Conservation (phyloP, 1,284 basidiomycete species). For the Singerocomus inundabilis region DNA sequence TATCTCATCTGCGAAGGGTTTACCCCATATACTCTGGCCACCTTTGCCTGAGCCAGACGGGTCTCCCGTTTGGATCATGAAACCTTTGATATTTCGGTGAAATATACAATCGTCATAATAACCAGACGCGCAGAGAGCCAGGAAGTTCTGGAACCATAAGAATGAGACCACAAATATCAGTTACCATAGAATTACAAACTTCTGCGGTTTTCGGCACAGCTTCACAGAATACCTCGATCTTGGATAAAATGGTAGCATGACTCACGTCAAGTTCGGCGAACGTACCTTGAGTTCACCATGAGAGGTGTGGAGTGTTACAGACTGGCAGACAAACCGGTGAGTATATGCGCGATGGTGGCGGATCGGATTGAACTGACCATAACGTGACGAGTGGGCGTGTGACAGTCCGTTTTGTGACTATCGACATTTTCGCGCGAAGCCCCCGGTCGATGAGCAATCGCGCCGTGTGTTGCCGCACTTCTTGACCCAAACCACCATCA, state of each 20-base stretch:
- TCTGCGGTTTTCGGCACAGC: conserved; percentile 92
- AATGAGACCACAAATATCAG: conserved; percentile 6
- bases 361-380: conserved; percentile 31
- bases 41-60: conserved; percentile 80
- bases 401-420: conserved; percentile 8
- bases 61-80: conserved; percentile 94
- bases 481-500: conserved; percentile 38
- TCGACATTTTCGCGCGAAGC: no score
- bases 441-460: no score
- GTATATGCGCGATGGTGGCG: conserved; percentile 20
- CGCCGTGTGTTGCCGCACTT: background rate
- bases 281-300: conserved; percentile 92
- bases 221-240: conserved; percentile 98
- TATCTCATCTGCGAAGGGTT: conserved; percentile 87
- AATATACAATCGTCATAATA: conserved; percentile 88
- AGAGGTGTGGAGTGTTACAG: conserved; percentile 92
- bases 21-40: conserved; percentile 85
- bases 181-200: conserved; percentile 43
- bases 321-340: conserved; percentile 48
- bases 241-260: conserved; percentile 5
- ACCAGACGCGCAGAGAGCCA: conserved; percentile 88
- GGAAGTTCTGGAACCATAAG: conserved; percentile 72
- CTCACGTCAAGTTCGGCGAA: background rate
- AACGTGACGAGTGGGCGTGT: conserved; percentile 29
- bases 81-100: conserved; percentile 93